Evolutionary conservation across 1,284 basidiomycete genomes (phyloP).

Genomic region (Porodaedalea pini): DNA sequence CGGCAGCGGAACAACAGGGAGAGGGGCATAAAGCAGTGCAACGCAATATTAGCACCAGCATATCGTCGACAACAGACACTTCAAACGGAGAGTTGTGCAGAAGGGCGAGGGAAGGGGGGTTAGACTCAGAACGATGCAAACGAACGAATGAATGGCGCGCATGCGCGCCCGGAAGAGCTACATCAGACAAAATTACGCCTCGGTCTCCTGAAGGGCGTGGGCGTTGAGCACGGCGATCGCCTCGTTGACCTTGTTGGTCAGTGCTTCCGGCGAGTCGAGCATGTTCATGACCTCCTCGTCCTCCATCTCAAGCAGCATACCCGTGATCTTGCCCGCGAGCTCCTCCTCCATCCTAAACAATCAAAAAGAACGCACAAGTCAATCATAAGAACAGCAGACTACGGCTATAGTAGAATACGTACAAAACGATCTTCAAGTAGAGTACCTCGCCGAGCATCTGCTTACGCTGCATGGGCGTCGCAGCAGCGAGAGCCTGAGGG

Average conservation of each 20-base stretch:
- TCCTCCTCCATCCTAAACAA: slow-evolving; percentile 66
- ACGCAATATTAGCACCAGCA: neutral
- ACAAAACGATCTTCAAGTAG: slow-evolving; percentile 84
- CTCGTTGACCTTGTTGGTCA: slow-evolving; percentile 86
- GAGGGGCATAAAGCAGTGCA: neutral
- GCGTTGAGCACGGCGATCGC: slow-evolving; percentile 80
- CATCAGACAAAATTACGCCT: slow-evolving; percentile 11
- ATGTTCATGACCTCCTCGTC: slow-evolving; percentile 86
- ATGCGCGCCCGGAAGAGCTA: neutral
- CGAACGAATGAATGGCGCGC: slow-evolving; percentile 21
- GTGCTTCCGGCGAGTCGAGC: slow-evolving; percentile 74
- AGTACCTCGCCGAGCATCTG: slow-evolving; percentile 94
- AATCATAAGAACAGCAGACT: slow-evolving; percentile 17
- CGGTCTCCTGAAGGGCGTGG: slow-evolving; percentile 56
- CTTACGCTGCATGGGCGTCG: slow-evolving; percentile 88
- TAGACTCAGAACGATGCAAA: slow-evolving; percentile 24
- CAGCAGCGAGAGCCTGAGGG: slow-evolving; percentile 62
- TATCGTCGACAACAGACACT: neutral
- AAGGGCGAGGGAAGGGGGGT: slow-evolving; percentile 15
- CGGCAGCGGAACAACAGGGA: no score
- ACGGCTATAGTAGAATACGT: slow-evolving; percentile 35
- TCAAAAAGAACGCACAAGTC: slow-evolving; percentile 14
- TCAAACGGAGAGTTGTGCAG: slow-evolving; percentile 12
- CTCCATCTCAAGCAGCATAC: slow-evolving; percentile 98
- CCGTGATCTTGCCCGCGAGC: slow-evolving; percentile 95